Conservation (phyloP, 331 rosid species). For the Dryas integrifolia region DNA sequence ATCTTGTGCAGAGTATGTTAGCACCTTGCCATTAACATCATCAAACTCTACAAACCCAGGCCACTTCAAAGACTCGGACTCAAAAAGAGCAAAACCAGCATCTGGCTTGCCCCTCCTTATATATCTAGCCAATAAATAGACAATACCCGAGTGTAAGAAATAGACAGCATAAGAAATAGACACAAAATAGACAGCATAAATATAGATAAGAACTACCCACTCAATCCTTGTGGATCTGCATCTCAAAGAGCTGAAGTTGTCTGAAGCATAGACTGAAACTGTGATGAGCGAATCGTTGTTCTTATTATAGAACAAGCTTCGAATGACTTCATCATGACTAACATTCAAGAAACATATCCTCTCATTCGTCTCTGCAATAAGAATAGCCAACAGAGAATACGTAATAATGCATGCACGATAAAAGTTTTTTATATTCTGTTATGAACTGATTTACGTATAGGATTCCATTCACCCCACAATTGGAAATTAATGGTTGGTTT, state of each 20-base stretch:
- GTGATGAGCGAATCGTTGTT: conserved; percentile 91
- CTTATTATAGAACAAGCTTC: conserved; percentile 85
- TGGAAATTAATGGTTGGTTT: conserved; percentile 2
- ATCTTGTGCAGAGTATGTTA: conserved; percentile 86
- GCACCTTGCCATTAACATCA: conserved; percentile 92
- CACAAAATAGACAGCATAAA: not conserved
- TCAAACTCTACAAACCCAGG: conserved; percentile 97
- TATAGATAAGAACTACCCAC: conserved; percentile 41
- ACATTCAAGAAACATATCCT: conserved; percentile 83
- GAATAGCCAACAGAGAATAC: not conserved
- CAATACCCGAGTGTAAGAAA: conserved; percentile 24
- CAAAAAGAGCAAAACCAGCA: conserved; percentile 94
- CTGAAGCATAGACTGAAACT: conserved; percentile 91
- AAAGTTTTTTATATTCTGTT: not conserved
- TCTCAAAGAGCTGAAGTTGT: conserved; percentile 86
- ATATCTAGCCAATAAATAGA: conserved; percentile 47
- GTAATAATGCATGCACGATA: not conserved
- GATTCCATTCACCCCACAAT: conserved; percentile 4
- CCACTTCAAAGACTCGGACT: conserved; percentile 89
- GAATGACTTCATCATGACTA: conserved; percentile 86
- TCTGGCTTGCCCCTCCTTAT: conserved; percentile 81
- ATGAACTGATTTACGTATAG: not conserved
- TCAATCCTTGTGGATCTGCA: conserved; percentile 94
- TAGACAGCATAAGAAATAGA: not conserved
- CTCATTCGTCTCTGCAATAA: conserved; percentile 70